Percentiles rank a stretch among this genome's conserved stretches.
Conservation (phyloP, 2,329 filamentous ascomycete species). For the Paecilomyces sp. region DNA sequence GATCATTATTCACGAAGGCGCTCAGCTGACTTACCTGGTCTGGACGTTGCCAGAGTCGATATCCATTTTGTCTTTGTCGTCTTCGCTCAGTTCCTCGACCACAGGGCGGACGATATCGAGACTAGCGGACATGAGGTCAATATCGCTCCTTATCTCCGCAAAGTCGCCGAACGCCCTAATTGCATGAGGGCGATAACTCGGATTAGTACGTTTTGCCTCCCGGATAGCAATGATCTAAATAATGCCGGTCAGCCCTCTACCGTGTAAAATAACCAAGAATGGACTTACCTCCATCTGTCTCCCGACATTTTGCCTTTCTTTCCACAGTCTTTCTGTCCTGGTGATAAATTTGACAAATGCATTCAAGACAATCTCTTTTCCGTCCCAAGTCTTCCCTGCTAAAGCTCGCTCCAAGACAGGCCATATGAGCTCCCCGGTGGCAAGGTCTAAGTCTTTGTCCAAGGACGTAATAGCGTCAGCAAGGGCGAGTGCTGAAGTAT, state of each 20-base stretch:
- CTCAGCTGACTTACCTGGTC: slow-evolving; percentile 17
- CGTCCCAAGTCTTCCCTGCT: slow-evolving; percentile 82
- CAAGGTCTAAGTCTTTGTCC: slow-evolving; percentile 47
- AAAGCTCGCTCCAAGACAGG: slow-evolving; percentile 74
- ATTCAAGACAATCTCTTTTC: slow-evolving; percentile 77
- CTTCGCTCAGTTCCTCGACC: slow-evolving; percentile 50
- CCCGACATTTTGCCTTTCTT: slow-evolving; percentile 52
- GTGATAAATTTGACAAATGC: slow-evolving; percentile 73
- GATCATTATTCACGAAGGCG: background rate
- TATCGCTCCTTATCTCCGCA: slow-evolving; percentile 58
- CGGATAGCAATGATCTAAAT: slow-evolving; percentile 59
- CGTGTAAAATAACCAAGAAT: slow-evolving; percentile 10
- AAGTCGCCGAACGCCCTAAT: slow-evolving; percentile 67
- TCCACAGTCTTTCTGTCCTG: slow-evolving; percentile 53
- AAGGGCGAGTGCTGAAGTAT: slow-evolving; percentile 74
- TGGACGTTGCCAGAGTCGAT: slow-evolving; percentile 48
- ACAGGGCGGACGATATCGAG: slow-evolving; percentile 56
- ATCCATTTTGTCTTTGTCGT: slow-evolving; percentile 60
- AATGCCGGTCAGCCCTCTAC: background rate
- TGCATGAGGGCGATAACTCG: slow-evolving; percentile 70
- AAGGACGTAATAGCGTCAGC: slow-evolving; percentile 66
- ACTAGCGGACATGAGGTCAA: slow-evolving; percentile 64
- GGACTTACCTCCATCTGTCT: slow-evolving; percentile 59
- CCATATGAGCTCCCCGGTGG: slow-evolving; percentile 64
- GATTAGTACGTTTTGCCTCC: slow-evolving; percentile 88